Evolutionary conservation across 2,329 filamentous ascomycete genomes (phyloP).

Genomic region (Colletotrichum orbiculare): DNA sequence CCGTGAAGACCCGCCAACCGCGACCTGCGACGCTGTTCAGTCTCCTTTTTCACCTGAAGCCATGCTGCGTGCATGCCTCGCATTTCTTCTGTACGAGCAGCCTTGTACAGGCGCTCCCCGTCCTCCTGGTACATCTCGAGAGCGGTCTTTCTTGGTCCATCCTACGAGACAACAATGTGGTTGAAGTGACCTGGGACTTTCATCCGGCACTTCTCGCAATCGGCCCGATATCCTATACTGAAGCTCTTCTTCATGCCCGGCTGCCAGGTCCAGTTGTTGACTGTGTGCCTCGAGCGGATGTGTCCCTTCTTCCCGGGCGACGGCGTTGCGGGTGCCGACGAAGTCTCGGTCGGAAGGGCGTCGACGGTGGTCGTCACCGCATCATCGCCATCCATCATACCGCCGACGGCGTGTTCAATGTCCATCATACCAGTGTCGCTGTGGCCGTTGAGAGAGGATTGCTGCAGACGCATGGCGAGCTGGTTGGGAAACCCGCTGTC

Average conservation of each 20-base stretch:
- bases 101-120: too few relatives aligned
- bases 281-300: constrained; percentile 67
- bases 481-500: constrained; percentile 48
- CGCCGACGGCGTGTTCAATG: constrained; percentile 38
- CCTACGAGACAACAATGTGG: constrained; percentile 77
- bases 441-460: constrained; percentile 34
- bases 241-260: constrained; percentile 76
- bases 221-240: constrained; percentile 81
- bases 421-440: constrained; percentile 48
- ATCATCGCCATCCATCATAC: constrained; percentile 17
- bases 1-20: too few relatives aligned
- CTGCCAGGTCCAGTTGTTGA: constrained; percentile 70
- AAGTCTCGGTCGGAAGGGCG: constrained; percentile 34
- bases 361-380: constrained; percentile 16
- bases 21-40: too few relatives aligned
- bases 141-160: constrained; percentile 27
- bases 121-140: too few relatives aligned
- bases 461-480: constrained; percentile 49
- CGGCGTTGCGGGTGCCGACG: constrained; percentile 45
- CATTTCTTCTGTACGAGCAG: too few relatives aligned
- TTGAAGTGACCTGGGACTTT: constrained; percentile 85
- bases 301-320: constrained; percentile 66
- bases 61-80: too few relatives aligned
- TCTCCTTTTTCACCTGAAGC: too few relatives aligned
- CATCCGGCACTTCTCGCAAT: constrained; percentile 81